phyloP scores from a whole-genome alignment of 2,329 filamentous ascomycete species.

The Sordariomycetes sp. region DNA sequence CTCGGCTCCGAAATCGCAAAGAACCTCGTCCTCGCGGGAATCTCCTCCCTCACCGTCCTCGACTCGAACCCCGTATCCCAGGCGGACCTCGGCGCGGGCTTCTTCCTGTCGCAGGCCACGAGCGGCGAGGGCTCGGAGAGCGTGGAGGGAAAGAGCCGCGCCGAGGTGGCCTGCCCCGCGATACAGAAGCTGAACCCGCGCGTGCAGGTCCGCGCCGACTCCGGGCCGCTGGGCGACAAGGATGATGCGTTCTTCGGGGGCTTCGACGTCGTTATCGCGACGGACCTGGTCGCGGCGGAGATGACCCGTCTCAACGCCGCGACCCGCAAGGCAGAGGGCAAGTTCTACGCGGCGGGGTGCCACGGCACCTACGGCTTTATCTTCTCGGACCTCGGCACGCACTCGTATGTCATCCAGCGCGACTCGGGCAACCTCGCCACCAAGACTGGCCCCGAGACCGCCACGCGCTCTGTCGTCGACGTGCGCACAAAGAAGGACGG shows the following conservation, averaged over 20 bases:
- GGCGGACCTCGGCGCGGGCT: conserved; percentile 68
- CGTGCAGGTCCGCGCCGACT: conserved; percentile 62
- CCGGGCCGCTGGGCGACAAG: conserved; percentile 53
- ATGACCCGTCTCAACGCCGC: conserved; percentile 75
- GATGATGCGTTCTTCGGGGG: conserved; percentile 59
- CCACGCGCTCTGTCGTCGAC: conserved; percentile 62
- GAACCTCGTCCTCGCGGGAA: conserved; percentile 88
- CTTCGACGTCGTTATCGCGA: conserved; percentile 83
- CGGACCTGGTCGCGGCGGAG: conserved; percentile 65
- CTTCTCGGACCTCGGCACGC: conserved; percentile 82
- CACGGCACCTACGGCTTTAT: conserved; percentile 92
- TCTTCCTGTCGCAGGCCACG: conserved; percentile 49
- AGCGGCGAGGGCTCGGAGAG: conserved; percentile 26
- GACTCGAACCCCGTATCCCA: conserved; percentile 66
- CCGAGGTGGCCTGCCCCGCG: conserved; percentile 63
- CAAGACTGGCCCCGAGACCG: conserved; percentile 49
- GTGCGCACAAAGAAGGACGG: conserved; percentile 59
- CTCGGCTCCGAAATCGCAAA: conserved; percentile 93
- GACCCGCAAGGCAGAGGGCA: conserved; percentile 61
- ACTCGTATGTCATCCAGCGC: conserved; percentile 82
- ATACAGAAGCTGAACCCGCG: conserved; percentile 82
- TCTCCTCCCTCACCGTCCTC: conserved; percentile 78
- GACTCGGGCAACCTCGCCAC: conserved; percentile 64
- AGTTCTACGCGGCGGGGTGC: conserved; percentile 79
- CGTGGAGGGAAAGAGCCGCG: conserved; percentile 70